These are phyloP conservation scores for Gaeumannomyces tritici DNA, from an alignment of 2,329 filamentous ascomycete genomes.

Conservation along the genomic window DNA sequence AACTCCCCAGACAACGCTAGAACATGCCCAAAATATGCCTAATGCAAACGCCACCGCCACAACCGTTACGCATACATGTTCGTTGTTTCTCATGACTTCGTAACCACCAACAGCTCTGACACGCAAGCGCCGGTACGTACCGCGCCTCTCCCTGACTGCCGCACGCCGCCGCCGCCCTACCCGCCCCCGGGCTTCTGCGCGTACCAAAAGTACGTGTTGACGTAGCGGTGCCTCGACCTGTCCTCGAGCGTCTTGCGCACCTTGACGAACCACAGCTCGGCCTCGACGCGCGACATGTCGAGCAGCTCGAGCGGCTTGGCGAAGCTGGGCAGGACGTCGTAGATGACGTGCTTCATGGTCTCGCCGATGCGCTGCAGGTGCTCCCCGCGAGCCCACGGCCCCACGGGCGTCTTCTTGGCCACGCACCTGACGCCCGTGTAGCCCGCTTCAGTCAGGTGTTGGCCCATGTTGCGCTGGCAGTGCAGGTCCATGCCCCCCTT, in stretches of 20 bases:
- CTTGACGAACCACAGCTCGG: conserved; percentile 18
- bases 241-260: conserved; percentile 24
- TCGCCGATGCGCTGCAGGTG: conserved; percentile 27
- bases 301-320: conserved; percentile 25
- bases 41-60: not conserved
- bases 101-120: no score
- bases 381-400: conserved; percentile 29
- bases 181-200: conserved; percentile 23
- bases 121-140: no score
- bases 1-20: no score
- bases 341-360: conserved; percentile 25
- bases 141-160: not conserved
- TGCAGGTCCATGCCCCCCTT: conserved; percentile 26
- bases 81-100: no score
- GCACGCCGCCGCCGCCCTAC: not conserved
- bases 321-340: conserved; percentile 25
- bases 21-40: not conserved
- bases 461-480: conserved; percentile 17
- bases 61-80: no score
- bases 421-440: conserved; percentile 29
- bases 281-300: conserved; percentile 20
- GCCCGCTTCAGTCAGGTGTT: conserved; percentile 26
- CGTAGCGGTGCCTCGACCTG: conserved; percentile 24
- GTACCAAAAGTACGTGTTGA: conserved; percentile 27
- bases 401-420: conserved; percentile 32